A percentile compares a stretch with the other conserved stretches of the same genome.
phyloP scores from a whole-genome alignment of 129 eudicot genomes.

The Flaveria sonorensis region DNA sequence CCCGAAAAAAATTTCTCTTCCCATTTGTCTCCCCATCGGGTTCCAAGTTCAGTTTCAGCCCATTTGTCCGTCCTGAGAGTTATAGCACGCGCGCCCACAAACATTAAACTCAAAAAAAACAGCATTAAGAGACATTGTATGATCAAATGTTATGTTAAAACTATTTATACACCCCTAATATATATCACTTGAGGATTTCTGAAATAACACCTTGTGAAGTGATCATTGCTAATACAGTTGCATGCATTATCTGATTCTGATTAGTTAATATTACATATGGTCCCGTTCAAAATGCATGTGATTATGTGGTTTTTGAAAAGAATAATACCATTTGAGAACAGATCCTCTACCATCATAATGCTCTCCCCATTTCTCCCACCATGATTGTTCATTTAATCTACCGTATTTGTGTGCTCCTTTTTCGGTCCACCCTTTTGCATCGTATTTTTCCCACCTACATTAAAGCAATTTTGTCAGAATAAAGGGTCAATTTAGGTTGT shows the following conservation, averaged over 20 bases:
- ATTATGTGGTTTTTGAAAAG: not conserved
- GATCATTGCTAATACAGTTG: not conserved
- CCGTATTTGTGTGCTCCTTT: conserved; percentile 98
- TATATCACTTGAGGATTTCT: too few relatives aligned
- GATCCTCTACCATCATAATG: conserved; percentile 96
- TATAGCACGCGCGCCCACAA: not conserved
- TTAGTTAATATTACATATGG: not conserved
- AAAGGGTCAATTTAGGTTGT: not conserved
- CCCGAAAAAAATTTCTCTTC: conserved; percentile 89
- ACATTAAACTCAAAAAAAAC: not conserved
- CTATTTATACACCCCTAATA: not conserved
- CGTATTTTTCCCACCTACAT: conserved; percentile 93
- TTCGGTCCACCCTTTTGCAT: conserved; percentile 97
- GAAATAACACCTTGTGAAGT: not conserved
- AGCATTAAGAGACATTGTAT: not conserved
- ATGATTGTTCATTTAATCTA: conserved; percentile 86
- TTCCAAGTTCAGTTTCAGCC: conserved; percentile 98
- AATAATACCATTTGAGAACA: conserved; percentile 73
- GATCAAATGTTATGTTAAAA: not conserved
- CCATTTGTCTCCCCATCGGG: conserved; percentile 99
- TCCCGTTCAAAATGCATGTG: too few relatives aligned
- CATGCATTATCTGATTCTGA: not conserved
- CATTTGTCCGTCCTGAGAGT: conserved; percentile 89
- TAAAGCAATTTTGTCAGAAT: not conserved
- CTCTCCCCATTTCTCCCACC: conserved; percentile 99